Evolutionary conservation across 345 rosid genomes (phyloP), one percentile per base, ranked within the genome.

Genomic region (Lepidium aucheri): DNA sequence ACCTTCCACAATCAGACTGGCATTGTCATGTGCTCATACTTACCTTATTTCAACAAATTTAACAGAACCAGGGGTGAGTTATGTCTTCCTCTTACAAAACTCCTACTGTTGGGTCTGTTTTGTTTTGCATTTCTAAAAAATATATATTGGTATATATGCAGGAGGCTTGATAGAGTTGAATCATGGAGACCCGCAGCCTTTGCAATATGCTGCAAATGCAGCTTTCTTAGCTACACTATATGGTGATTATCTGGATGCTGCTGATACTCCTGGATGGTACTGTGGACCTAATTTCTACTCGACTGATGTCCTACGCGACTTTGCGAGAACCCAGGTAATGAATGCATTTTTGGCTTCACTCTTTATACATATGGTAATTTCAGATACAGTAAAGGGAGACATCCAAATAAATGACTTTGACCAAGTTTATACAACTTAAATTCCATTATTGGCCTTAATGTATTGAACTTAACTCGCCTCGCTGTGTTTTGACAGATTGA

Each of bases 231-330:
- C 99, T 0, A 58, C 91, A 5, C 32, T 88, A 13, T 94, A 68
- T 58, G 83, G 90, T 69, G 99, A 94, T 80, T 94, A 90, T 77
- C 92, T 94, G 36, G 97, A 90, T 41, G 96, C 96, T 79, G 91
- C 95, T 32, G 91, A 90, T 80, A 88, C 96, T 67, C 97, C 96
- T 46, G 99, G 96, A 73, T 90, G 97, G 96, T 86, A 86, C 54
- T 90, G 97, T 73, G 97, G 97, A 33, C 95, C 99, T 51, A 85
- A 79, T 62, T 94, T 94, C 81, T 94, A 81, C 73, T 71, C 95
- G 28, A 80, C 85, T 15, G 73, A 78, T 14, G 82, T 81, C 57
- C 74, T 90, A 83, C 90, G 97, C 5, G 79, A 84, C 16, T 94
- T 94, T 78, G 95, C 97, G 11, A 80, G 68, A 81, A 72, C 87